phyloP scores from a whole-genome alignment of 163 green algal species.

The Volvox carteri region DNA sequence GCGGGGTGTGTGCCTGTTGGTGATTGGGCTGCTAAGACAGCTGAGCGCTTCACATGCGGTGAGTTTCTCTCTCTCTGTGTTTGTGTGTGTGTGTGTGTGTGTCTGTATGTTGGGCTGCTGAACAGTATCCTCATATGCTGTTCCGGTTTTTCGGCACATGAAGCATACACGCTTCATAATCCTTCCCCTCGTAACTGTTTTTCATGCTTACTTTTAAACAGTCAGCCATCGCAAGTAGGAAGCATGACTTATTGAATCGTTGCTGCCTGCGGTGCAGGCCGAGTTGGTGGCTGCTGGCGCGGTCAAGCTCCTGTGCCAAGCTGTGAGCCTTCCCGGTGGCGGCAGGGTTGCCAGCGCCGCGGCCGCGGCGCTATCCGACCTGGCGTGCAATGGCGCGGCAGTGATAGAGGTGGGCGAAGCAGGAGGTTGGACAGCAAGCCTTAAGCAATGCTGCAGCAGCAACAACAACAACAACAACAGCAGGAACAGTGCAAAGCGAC shows the following conservation, averaged over 20 bases:
- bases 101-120: background rate
- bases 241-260: too few species aligned
- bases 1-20: constrained; percentile 6
- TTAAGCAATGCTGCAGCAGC: too few species aligned
- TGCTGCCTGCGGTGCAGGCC: too few species aligned
- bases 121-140: background rate
- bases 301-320: constrained; percentile 29
- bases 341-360: constrained; percentile 23
- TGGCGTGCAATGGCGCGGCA: background rate
- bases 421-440: background rate
- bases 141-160: background rate
- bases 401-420: constrained; percentile 37
- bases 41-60: background rate
- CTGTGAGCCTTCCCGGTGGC: background rate
- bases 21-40: background rate
- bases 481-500: too few species aligned
- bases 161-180: too few species aligned
- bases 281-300: constrained; percentile 41
- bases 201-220: too few species aligned
- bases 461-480: too few species aligned
- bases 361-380: constrained; percentile 10
- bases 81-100: background rate
- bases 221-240: too few species aligned
- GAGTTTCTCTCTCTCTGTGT: background rate
- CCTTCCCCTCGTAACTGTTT: too few species aligned